A percentile compares a stretch with the other conserved stretches of the same genome.
Evolutionary conservation across 1,284 basidiomycete genomes (phyloP).

Genomic region (Mycena sp.): DNA sequence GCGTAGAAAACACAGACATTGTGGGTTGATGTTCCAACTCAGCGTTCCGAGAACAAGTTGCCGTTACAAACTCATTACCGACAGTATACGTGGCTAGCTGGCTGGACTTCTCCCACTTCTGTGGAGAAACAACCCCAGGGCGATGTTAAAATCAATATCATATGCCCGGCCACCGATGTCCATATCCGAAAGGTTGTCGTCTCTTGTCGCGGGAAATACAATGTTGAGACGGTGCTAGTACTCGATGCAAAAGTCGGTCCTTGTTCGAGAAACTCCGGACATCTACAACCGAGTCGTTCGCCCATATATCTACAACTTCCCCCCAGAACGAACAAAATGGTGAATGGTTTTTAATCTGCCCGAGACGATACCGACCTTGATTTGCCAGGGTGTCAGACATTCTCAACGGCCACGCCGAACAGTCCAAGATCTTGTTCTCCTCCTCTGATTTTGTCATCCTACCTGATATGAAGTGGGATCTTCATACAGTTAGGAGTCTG

Average conservation of each 20-base stretch:
- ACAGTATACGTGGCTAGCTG: constrained; percentile 40
- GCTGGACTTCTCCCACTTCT: constrained; percentile 33
- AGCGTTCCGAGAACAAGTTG: no score
- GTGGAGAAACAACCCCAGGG: constrained; percentile 34
- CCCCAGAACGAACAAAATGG: constrained; percentile 85
- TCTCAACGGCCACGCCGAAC: constrained; percentile 82
- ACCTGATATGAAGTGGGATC: constrained; percentile 97
- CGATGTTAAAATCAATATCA: constrained; percentile 73
- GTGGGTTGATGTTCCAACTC: constrained; percentile 16
- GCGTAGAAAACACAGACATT: constrained; percentile 38
- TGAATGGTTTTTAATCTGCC: constrained; percentile 38
- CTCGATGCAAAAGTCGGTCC: constrained; percentile 73
- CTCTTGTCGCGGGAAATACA: constrained; percentile 6
- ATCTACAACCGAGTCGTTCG: constrained; percentile 76
- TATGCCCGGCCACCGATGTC: constrained; percentile 84
- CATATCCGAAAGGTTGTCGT: constrained; percentile 78
- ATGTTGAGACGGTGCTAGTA: constrained; percentile 61
- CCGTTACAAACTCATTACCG: background rate
- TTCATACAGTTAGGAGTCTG: constrained; percentile 71
- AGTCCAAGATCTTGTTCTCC: constrained; percentile 77
- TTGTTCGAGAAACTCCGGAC: constrained; percentile 86
- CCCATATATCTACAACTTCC: constrained; percentile 84
- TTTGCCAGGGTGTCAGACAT: constrained; percentile 86
- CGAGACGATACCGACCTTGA: background rate
- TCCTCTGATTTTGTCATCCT: constrained; percentile 84